These are phyloP conservation scores for Isabelozyma rhagii DNA, from an alignment of 805 yeast species.

Conservation along the genomic window DNA sequence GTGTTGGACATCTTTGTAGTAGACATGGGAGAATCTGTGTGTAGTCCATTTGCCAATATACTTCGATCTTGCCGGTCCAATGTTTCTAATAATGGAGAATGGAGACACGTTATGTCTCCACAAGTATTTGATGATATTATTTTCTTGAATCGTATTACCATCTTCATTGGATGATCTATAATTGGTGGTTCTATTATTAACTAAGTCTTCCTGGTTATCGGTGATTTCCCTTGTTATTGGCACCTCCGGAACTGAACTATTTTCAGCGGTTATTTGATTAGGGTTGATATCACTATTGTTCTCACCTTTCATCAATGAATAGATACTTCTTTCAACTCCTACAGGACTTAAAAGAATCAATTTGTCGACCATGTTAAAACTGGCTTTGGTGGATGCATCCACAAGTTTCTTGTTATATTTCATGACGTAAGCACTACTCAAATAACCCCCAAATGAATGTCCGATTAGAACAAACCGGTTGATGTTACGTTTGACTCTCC, in stretches of 20 bases:
- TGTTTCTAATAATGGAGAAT: slow-evolving; percentile 44
- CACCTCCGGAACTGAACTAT: slow-evolving; percentile 6
- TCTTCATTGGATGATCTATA: slow-evolving; percentile 4
- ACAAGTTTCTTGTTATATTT: slow-evolving; percentile 30
- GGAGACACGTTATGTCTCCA: slow-evolving; percentile 60
- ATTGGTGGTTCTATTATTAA: slow-evolving; percentile 6
- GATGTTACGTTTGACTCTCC: slow-evolving; percentile 37
- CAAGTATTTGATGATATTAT: slow-evolving; percentile 33
- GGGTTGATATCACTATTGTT: slow-evolving; percentile 7
- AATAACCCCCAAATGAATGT: slow-evolving; percentile 46
- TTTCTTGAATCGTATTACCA: slow-evolving; percentile 9
- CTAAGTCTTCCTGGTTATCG: slow-evolving; percentile 24
- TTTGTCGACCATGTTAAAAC: slow-evolving; percentile 27
- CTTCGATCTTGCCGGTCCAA: slow-evolving; percentile 55
- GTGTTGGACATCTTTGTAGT: slow-evolving; percentile 25
- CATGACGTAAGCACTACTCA: slow-evolving; percentile 40
- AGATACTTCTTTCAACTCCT: slow-evolving; percentile 37
- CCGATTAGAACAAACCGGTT: slow-evolving; percentile 36
- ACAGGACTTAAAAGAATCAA: slow-evolving; percentile 42
- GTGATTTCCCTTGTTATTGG: slow-evolving; percentile 13
- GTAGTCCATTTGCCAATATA: slow-evolving; percentile 54
- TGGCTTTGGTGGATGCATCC: slow-evolving; percentile 14
- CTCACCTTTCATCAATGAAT: slow-evolving; percentile 23
- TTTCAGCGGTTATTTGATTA: neutral
- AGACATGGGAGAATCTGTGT: slow-evolving; percentile 40